phyloP scores from a whole-genome alignment of 805 yeast species.

The Sugiyamaella boreocaroliniensis region DNA sequence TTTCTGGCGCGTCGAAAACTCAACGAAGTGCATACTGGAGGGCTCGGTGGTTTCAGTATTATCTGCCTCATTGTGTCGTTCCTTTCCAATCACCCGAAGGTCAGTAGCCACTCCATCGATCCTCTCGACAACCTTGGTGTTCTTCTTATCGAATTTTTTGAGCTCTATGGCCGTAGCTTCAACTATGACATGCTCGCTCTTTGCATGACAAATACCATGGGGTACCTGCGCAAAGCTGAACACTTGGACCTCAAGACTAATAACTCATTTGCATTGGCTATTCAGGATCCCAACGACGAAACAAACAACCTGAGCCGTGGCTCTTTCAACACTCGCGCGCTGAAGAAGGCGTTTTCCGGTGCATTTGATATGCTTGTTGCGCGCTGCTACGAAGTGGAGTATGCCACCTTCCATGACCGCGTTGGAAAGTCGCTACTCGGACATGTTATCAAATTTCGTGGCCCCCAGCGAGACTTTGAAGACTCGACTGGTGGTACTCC shows the following conservation, averaged over 20 bases:
- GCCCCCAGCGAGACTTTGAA: constrained; percentile 53
- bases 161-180: constrained; percentile 82
- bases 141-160: constrained; percentile 82
- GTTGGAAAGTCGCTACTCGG: constrained; percentile 71
- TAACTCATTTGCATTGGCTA: constrained; percentile 59
- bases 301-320: constrained; percentile 82
- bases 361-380: constrained; percentile 73
- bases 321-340: constrained; percentile 68
- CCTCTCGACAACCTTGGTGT: constrained; percentile 77
- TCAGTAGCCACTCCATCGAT: constrained; percentile 57
- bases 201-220: constrained; percentile 51
- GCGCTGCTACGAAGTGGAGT: constrained; percentile 66
- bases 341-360: constrained; percentile 82
- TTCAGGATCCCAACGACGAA: constrained; percentile 84
- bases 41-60: constrained; percentile 91
- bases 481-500: constrained; percentile 2
- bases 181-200: constrained; percentile 76
- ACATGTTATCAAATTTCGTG: constrained; percentile 67
- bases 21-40: constrained; percentile 88
- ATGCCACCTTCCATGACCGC: constrained; percentile 58
- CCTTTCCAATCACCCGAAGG: constrained; percentile 69
- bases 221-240: constrained; percentile 52
- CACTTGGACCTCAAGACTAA: constrained; percentile 46
- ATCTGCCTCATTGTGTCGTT: constrained; percentile 80
- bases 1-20: constrained; percentile 70